phyloP scores from a whole-genome alignment of 108 stramenopile genomes.

The Fistulifera pelliculosa region DNA sequence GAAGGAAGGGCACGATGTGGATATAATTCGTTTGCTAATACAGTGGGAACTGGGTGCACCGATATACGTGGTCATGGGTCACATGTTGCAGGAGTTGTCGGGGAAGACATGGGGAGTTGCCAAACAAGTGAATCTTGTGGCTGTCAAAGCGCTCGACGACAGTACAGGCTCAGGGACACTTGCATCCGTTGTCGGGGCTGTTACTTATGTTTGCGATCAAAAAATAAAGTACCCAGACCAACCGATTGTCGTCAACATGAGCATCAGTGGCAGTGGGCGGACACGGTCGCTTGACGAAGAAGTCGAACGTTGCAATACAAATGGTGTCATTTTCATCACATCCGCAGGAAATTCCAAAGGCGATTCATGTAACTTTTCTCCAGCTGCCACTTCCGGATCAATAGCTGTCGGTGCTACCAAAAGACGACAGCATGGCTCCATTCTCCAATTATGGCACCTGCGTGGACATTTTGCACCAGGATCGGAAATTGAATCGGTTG shows the following conservation, averaged over 20 bases:
- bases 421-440: neutral
- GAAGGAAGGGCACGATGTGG: slow-evolving; percentile 2
- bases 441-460: slow-evolving; percentile 1
- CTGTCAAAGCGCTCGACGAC: slow-evolving; percentile 12
- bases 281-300: neutral
- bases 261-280: slow-evolving; percentile 1
- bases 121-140: slow-evolving; percentile 14
- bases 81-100: slow-evolving; percentile 45
- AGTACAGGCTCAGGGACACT: no score
- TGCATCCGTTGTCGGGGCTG: no score
- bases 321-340: neutral
- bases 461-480: slow-evolving; percentile 1
- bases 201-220: no score
- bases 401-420: neutral
- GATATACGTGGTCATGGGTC: slow-evolving; percentile 35
- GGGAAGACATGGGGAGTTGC: slow-evolving; percentile 1
- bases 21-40: neutral
- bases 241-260: slow-evolving; percentile 1
- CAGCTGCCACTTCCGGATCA: neutral
- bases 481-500: neutral
- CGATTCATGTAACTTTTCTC: slow-evolving; percentile 1
- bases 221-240: neutral
- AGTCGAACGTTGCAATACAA: neutral
- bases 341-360: neutral
- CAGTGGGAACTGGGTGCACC: neutral